Percentiles rank a stretch among this genome's conserved stretches.
Conservation (phyloP, 148 eudicot species). For the Cornus controversa region DNA sequence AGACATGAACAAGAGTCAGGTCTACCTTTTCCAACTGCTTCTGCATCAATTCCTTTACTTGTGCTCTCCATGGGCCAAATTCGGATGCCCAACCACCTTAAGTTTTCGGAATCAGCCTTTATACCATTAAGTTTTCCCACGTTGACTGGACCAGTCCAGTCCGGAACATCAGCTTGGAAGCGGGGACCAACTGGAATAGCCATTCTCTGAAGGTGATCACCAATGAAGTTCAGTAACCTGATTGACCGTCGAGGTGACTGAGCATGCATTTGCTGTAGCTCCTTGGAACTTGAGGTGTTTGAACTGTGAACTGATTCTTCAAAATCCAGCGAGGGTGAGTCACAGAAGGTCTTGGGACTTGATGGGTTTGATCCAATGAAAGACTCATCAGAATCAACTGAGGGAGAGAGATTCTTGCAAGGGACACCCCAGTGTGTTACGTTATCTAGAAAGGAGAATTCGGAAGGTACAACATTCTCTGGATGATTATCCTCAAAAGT, state of each 20-base stretch:
- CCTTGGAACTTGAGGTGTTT: slow-evolving; percentile 6
- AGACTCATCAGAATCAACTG: slow-evolving; percentile 34
- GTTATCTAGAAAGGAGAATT: slow-evolving; percentile 10
- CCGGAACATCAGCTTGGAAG: slow-evolving; percentile 45
- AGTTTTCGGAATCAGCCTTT: slow-evolving; percentile 17
- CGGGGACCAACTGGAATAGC: slow-evolving; percentile 40
- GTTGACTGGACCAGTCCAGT: slow-evolving; percentile 25
- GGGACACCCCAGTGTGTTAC: slow-evolving; percentile 5
- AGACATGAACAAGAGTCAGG: slow-evolving; percentile 33
- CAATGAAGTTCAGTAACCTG: slow-evolving; percentile 25
- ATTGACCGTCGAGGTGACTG: slow-evolving; percentile 26
- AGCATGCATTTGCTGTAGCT: slow-evolving; percentile 1
- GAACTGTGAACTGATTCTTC: slow-evolving; percentile 11
- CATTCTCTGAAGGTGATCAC: slow-evolving; percentile 20
- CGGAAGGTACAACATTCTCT: slow-evolving; percentile 14
- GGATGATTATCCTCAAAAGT: slow-evolving; percentile 24
- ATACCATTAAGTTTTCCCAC: not conserved
- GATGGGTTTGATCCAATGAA: slow-evolving; percentile 20
- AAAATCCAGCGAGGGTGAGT: slow-evolving; percentile 2
- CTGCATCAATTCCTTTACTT: not conserved
- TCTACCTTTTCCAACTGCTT: slow-evolving; percentile 37
- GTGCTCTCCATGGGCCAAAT: slow-evolving; percentile 30
- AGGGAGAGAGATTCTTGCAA: slow-evolving; percentile 8
- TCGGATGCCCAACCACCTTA: slow-evolving; percentile 39
- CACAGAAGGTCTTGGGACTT: slow-evolving; percentile 14